Conservation (phyloP, 306 rosid species). For the Begonia loranthoides region DNA sequence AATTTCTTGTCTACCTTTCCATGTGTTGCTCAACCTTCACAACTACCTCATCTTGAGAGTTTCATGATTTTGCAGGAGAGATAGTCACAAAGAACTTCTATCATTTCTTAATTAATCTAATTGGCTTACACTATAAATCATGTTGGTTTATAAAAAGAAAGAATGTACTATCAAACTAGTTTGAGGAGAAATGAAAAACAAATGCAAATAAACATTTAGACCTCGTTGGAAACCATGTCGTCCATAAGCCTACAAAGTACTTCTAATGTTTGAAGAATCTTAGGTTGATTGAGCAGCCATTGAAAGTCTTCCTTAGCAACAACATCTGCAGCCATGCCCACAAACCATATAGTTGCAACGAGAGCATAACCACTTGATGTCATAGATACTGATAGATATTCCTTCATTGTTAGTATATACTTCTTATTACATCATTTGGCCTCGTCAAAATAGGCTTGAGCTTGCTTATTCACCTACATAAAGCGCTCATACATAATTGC, state of each 20-base stretch:
- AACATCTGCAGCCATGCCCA: constrained; percentile 5
- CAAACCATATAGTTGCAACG: not conserved
- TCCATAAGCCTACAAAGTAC: constrained; percentile 15
- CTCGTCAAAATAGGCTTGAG: not conserved
- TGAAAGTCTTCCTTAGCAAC: constrained; percentile 11
- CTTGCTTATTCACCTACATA: constrained; percentile 3
- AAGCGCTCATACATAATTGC: constrained; percentile 2
- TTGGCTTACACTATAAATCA: no score
- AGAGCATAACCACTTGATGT: not conserved
- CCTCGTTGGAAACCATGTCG: constrained; percentile 12
- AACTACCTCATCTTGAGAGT: no score
- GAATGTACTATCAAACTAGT: no score
- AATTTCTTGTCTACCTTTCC: no score
- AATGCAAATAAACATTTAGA: no score
- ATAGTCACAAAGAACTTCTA: no score
- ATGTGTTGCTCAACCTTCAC: no score
- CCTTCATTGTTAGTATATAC: constrained; percentile 2
- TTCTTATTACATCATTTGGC: constrained; percentile 2
- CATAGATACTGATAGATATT: not conserved
- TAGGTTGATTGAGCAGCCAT: constrained; percentile 10
- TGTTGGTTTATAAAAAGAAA: no score
- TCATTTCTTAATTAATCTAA: no score
- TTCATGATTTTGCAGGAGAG: no score
- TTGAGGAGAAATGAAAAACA: no score
- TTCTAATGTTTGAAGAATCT: constrained; percentile 4